Evolutionary conservation across 768 basidiomycete species (phyloP), one percentile per base, ranked within the genome.

Genomic region (Agrocybe praecox): DNA sequence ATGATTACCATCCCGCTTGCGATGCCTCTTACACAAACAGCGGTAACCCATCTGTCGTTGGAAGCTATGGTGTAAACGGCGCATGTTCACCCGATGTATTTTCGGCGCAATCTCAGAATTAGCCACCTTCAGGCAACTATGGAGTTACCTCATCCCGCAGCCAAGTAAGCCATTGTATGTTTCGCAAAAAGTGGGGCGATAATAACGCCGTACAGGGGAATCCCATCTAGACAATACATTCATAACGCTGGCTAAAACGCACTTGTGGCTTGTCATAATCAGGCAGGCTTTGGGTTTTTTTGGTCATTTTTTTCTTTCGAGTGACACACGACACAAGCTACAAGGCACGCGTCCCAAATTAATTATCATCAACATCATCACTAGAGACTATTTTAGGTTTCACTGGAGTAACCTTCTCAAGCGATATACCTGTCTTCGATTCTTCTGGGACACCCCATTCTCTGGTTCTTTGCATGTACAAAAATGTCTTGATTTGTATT

Each of bases 401-500:
- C 12, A 15, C n/a, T 40, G 36, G 36, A n/a, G 14, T 40, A 40
- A 14, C 14, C 36, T 14, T n/a, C 36, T 40, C 36, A 40, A 40
- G 36, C 36, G 36, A 40, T n/a, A 40, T 40, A 40, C 36, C 12
- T 40, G 36, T n/a, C 36, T 40, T 40, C 36, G 12, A n/a, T 15
- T 40, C 14, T 5, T 40, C 36, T 40, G 36, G 6, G 36, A 40
- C 36, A 40, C 12, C 36, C 5, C 14, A 40, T 14, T 6, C 36
- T 14, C 12, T 12, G 36, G 5, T 40, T n/a, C n/a, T n/a, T 46
- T 33, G 22, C 24, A 56, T 62, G 46, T 23, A 24, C 33, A 57
- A 48, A 42, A 46, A 55, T 46, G 55, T 62, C 56, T 67, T 61
- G 66, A 65, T 67, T 67, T 67, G 66, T 67, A 46, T 60, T 29